These are phyloP conservation scores for Arthroderma uncinatum DNA, from an alignment of 2,329 filamentous ascomycete species.

Conservation along the genomic window DNA sequence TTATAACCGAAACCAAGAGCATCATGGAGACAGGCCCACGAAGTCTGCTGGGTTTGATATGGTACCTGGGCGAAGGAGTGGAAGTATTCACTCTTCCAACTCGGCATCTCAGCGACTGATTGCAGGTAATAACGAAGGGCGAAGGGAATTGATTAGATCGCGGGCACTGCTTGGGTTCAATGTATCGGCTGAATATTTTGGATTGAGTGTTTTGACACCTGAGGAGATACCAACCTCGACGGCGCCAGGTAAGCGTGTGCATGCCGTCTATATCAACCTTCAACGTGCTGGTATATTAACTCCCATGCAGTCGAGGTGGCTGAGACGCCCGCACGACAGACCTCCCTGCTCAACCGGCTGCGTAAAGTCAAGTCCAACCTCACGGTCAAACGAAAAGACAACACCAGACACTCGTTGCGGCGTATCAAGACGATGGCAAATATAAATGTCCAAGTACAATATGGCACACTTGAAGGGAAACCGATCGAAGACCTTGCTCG, in stretches of 20 bases:
- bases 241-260: neutral
- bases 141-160: conserved; percentile 15
- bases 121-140: conserved; percentile 17
- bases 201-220: neutral
- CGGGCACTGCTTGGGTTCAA: conserved; percentile 22
- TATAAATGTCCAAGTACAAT: conserved; percentile 21
- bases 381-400: conserved; percentile 17
- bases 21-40: neutral
- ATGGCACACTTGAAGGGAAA: conserved; percentile 28
- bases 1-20: conserved; percentile 1
- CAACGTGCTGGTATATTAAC: neutral
- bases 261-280: neutral
- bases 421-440: conserved; percentile 32
- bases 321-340: neutral
- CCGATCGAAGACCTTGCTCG: conserved; percentile 32
- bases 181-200: conserved; percentile 11
- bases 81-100: conserved; percentile 17
- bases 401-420: conserved; percentile 21
- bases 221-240: neutral
- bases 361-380: conserved; percentile 28
- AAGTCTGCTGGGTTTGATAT: conserved; percentile 10
- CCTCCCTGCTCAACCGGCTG: conserved; percentile 20
- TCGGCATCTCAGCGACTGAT: conserved; percentile 17
- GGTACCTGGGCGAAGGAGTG: conserved; percentile 8
- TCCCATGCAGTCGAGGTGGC: neutral